Evolutionary conservation across 805 yeast genomes (phyloP).

Genomic region (Wickerhamomyces silvicola): DNA sequence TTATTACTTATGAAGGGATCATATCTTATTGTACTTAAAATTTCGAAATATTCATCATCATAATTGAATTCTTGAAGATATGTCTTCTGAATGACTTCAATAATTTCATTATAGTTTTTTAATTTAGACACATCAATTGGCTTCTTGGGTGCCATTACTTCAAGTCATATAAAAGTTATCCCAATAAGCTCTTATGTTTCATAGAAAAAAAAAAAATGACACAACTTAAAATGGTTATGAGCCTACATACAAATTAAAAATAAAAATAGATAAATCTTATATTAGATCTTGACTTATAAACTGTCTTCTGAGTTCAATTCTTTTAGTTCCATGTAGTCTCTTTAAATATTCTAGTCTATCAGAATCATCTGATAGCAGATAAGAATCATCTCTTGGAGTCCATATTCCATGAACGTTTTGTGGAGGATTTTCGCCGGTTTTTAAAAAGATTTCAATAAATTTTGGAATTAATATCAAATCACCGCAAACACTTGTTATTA

Average conservation of each 20-base stretch:
- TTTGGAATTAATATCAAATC: constrained; percentile 36
- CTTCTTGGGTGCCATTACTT: constrained; percentile 5
- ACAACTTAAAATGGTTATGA: not conserved
- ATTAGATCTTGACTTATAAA: constrained; percentile 32
- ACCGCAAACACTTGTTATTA: constrained; percentile 38
- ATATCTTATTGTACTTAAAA: constrained; percentile 69
- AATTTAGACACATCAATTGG: no score
- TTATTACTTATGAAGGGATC: constrained; percentile 49
- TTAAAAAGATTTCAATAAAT: constrained; percentile 34
- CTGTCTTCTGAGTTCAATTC: constrained; percentile 35
- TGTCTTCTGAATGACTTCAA: constrained; percentile 2
- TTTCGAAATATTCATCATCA: constrained; percentile 36
- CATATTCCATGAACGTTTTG: constrained; percentile 37
- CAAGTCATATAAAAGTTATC: no score
- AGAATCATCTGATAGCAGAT: constrained; percentile 27
- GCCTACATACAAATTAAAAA: not conserved
- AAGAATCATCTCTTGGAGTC: constrained; percentile 37
- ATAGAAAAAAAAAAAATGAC: not conserved
- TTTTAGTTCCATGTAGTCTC: constrained; percentile 33
- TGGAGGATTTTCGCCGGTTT: constrained; percentile 37
- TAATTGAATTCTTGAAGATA: constrained; percentile 4
- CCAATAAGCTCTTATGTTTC: no score
- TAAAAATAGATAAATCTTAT: constrained; percentile 4
- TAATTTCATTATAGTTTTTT: constrained; percentile 1
- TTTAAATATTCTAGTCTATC: constrained; percentile 28